Percentiles rank a stretch among this genome's conserved stretches.
These are phyloP conservation scores for Euclidium syriacum DNA, from an alignment of 345 rosid species.

Conservation along the genomic window DNA sequence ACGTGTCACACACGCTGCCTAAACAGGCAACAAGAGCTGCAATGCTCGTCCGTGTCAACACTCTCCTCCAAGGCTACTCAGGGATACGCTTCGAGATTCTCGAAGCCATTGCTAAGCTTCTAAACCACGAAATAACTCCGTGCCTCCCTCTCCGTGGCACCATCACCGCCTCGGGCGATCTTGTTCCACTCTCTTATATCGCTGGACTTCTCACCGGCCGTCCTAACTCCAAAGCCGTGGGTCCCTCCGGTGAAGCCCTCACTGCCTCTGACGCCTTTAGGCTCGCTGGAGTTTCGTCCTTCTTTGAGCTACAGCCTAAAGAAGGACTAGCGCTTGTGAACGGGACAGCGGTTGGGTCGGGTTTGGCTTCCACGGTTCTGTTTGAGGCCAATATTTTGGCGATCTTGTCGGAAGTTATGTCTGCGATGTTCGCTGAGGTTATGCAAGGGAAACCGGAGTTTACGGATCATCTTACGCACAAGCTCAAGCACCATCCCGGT, in stretches of 20 bases:
- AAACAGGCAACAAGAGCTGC: constrained; percentile 60
- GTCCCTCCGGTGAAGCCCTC: constrained; percentile 52
- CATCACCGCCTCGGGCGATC: constrained; percentile 67
- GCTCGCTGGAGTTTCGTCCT: constrained; percentile 38
- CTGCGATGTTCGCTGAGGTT: constrained; percentile 53
- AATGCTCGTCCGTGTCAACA: constrained; percentile 69
- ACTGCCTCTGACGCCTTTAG: constrained; percentile 45
- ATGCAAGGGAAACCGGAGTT: constrained; percentile 60
- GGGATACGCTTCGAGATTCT: constrained; percentile 68
- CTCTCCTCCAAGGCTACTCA: constrained; percentile 71
- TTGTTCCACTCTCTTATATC: constrained; percentile 67
- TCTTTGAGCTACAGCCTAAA: constrained; percentile 62
- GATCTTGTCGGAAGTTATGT: constrained; percentile 45
- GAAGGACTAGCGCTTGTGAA: constrained; percentile 72
- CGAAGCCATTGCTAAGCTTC: constrained; percentile 59
- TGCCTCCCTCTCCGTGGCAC: constrained; percentile 75
- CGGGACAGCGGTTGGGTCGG: constrained; percentile 68
- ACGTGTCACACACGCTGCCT: constrained; percentile 50
- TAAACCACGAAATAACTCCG: constrained; percentile 61
- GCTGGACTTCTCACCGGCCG: constrained; percentile 62
- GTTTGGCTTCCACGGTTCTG: constrained; percentile 54
- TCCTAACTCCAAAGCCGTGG: constrained; percentile 49
- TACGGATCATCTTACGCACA: constrained; percentile 59
- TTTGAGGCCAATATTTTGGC: constrained; percentile 49
- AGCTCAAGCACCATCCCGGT: constrained; percentile 63